phyloP scores from a whole-genome alignment of 495 filamentous ascomycete species.

The Barbatosphaeria neglecta region DNA sequence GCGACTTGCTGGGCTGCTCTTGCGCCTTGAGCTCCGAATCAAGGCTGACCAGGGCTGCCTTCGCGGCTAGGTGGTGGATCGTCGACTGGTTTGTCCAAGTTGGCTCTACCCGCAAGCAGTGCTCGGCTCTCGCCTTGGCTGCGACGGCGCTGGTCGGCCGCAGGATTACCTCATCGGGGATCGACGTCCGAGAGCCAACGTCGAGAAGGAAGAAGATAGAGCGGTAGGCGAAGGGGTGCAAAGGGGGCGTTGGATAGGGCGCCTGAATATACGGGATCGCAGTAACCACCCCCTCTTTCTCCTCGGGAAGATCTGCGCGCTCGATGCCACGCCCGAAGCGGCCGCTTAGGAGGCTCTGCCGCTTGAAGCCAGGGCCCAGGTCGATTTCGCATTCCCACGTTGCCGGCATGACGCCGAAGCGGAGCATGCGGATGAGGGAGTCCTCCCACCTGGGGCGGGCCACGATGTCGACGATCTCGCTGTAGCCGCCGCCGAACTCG shows the following conservation, averaged over 20 bases:
- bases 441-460: background rate
- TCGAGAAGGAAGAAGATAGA: background rate
- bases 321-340: too few relatives aligned
- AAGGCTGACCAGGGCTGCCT: background rate
- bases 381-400: background rate
- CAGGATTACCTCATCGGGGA: background rate
- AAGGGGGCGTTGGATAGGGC: background rate
- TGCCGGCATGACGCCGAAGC: background rate
- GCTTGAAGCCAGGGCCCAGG: background rate
- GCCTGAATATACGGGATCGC: background rate
- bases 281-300: background rate
- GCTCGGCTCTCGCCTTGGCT: background rate
- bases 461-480: background rate
- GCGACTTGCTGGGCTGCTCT: background rate
- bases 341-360: background rate
- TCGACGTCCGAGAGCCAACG: background rate
- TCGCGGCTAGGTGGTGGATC: background rate
- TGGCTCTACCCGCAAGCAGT: background rate
- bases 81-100: background rate
- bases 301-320: too few relatives aligned
- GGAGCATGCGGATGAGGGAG: background rate
- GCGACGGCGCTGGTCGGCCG: background rate
- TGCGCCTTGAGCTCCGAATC: background rate
- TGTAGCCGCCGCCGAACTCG: background rate
- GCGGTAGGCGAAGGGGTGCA: background rate